Base-by-base conservation (phyloP, 1,284 basidiomycete genomes). In the Cutaneotrichosporon cutaneum region DNA sequence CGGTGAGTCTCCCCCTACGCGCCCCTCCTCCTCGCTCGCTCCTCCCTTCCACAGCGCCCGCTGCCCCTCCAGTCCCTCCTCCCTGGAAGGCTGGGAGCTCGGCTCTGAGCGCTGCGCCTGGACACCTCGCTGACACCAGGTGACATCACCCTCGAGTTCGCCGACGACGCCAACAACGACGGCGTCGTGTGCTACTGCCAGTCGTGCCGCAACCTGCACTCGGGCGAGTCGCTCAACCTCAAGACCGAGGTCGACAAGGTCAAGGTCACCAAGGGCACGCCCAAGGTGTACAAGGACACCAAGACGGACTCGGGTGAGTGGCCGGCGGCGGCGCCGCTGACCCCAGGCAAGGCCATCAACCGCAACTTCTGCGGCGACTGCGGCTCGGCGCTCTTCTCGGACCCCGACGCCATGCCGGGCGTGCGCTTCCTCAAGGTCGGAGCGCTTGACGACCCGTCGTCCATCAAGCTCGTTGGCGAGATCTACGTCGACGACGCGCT, bases 311-410 rank as follows among this genome's bases (percentile, higher is more conserved):
- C 52, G 3, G 61, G 61, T 62, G 52, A 58, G 56, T 50, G 35
- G 11, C 7, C 32, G 32, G 32, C 11, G 32, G 11, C 32, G 32
- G 11, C 32, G 7, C 32, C 11, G 35, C 39, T 42, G 18, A 42
- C 39, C 39, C 11, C 67, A 24, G 72, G 72, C 27, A 64, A 65
- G 24, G 47, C 64, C 13, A 67, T 70, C 18, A 61, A 50, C 2
- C 61, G 72, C 26, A 51, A 67, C 56, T 73, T 73, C 55, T 73
- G 72, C 57, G 68, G 62, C 4, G 58, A 61, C 42, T 73, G 72
- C 59, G 67, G 67, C 26, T 68, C 67, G 60, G 56, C 56, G 13
- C 59, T 64, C 24, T 64, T 36, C 42, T 64, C 63, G 0, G 59
- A 64, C 63, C 63, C 63, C 22, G 59, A 61, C 21, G 53, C 53